These are phyloP conservation scores for Hymenoscyphus salicellus DNA, from an alignment of 2,329 filamentous ascomycete genomes.

Conservation along the genomic window DNA sequence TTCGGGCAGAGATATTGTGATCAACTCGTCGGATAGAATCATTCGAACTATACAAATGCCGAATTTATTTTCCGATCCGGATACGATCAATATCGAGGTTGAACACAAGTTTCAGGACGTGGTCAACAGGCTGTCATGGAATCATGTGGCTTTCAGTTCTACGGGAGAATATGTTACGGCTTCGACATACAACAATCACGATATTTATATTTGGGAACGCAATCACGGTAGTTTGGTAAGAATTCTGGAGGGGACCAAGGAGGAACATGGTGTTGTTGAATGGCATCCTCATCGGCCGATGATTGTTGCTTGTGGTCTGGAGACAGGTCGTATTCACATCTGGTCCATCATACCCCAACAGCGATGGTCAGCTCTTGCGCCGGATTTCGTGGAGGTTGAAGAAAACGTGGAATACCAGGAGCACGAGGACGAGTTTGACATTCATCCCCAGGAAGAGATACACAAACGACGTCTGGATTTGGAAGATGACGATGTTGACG, in stretches of 20 bases:
- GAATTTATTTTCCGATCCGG: conserved; percentile 69
- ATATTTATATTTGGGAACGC: conserved; percentile 97
- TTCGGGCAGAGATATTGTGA: conserved; percentile 81
- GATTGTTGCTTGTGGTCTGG: conserved; percentile 85
- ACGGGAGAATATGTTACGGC: conserved; percentile 95
- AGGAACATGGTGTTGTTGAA: conserved; percentile 93
- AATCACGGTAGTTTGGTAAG: conserved; percentile 90
- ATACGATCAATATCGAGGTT: conserved; percentile 83
- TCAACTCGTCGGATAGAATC: conserved; percentile 92
- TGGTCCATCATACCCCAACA: conserved; percentile 96
- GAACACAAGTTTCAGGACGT: conserved; percentile 99
- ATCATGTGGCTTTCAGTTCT: conserved; percentile 91
- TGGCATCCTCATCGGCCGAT: conserved; percentile 91
- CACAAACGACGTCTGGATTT: conserved; percentile 85
- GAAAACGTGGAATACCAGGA: conserved; percentile 98
- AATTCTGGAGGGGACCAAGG: conserved; percentile 93
- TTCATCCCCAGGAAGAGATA: conserved; percentile 91
- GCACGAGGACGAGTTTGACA: conserved; percentile 95
- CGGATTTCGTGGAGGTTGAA: conserved; percentile 95
- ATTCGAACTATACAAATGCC: conserved; percentile 91
- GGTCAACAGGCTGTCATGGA: conserved; percentile 93
- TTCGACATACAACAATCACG: conserved; percentile 96
- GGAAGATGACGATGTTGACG: conserved; percentile 92
- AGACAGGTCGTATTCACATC: conserved; percentile 89
- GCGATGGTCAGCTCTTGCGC: conserved; percentile 93